A percentile compares a stretch with the other conserved stretches of the same genome.
Conservation (phyloP, 306 rosid species). For the Corylus heterophylla region DNA sequence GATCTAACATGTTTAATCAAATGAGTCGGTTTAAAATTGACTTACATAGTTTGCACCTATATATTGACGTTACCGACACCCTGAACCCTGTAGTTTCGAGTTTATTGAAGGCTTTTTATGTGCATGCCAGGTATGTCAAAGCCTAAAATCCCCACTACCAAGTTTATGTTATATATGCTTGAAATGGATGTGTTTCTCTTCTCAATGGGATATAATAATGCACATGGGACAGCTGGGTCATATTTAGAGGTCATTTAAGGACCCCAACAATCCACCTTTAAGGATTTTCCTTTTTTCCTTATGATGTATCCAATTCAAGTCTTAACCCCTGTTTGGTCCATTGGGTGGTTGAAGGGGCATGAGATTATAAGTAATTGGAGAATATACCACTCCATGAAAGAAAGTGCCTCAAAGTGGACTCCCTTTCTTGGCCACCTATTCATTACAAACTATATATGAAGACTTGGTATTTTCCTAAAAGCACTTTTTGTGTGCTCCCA, state of each 20-base stretch:
- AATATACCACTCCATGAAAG: conserved; percentile 40
- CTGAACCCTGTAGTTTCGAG: no score
- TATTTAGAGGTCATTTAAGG: conserved; percentile 19
- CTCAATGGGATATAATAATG: conserved; percentile 8
- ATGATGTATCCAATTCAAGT: neutral
- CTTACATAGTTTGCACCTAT: no score
- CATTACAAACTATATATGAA: conserved; percentile 24
- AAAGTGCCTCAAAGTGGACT: conserved; percentile 57
- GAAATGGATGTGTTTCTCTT: neutral
- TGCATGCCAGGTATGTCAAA: conserved; percentile 23
- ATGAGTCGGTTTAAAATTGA: no score
- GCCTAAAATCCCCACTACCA: conserved; percentile 19
- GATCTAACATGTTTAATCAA: no score
- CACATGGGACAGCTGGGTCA: conserved; percentile 23
- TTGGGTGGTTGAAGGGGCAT: conserved; percentile 31
- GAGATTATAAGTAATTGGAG: conserved; percentile 27
- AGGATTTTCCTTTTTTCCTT: neutral
- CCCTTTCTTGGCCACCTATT: conserved; percentile 45
- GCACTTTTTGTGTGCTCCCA: conserved; percentile 45
- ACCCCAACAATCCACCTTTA: conserved; percentile 28
- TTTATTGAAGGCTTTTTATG: conserved; percentile 9
- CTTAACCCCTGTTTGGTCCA: conserved; percentile 5
- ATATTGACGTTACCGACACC: no score
- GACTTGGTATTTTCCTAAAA: conserved; percentile 40
- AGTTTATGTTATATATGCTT: conserved; percentile 3